phyloP scores from a whole-genome alignment of 345 rosid genomes.

The Melaleuca quinquenervia region DNA sequence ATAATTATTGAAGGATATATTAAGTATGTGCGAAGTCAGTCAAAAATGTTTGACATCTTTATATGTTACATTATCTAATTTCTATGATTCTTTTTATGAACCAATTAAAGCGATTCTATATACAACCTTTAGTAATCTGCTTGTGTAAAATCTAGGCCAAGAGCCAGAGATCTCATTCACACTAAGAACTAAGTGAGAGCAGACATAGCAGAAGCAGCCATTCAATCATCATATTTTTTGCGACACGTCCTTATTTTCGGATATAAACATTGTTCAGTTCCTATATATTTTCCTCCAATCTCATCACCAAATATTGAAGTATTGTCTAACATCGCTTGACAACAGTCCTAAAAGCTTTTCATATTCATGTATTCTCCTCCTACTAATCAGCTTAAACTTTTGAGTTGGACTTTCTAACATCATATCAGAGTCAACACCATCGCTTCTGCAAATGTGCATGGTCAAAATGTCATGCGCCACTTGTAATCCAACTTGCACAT shows the following conservation, averaged over 20 bases:
- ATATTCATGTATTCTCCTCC: no score
- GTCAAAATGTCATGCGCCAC: no score
- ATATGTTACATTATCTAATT: background rate
- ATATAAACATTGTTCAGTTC: background rate
- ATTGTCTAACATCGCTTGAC: no score
- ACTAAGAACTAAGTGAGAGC: background rate
- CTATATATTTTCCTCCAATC: background rate
- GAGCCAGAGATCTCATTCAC: background rate
- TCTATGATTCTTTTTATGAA: background rate
- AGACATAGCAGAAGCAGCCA: background rate
- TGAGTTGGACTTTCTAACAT: no score
- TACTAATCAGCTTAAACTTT: no score
- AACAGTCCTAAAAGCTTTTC: no score
- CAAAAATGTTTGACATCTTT: background rate
- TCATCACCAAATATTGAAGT: background rate
- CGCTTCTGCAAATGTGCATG: no score
- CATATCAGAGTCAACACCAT: no score
- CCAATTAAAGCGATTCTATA: background rate
- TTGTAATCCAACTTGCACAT: no score
- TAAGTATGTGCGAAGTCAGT: background rate
- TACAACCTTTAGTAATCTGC: background rate
- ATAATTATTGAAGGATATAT: background rate
- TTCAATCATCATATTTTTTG: background rate
- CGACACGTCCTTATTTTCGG: background rate
- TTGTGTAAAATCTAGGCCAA: background rate